Evolutionary conservation across 495 filamentous ascomycete genomes (phyloP).

Genomic region (Aspergillus bridgeri): DNA sequence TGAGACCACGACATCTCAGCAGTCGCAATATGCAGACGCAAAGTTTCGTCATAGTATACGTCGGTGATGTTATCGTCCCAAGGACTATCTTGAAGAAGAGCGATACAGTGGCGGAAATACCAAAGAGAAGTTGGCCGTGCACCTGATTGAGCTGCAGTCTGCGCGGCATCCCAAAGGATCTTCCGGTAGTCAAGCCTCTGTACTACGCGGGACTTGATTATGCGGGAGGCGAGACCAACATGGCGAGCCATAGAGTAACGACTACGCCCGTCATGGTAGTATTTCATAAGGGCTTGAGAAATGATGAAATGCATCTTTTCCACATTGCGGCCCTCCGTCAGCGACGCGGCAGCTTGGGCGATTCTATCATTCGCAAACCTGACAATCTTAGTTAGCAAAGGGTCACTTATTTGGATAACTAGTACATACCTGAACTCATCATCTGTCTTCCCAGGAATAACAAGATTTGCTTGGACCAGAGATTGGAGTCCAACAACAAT

Average conservation of each 20-base stretch:
- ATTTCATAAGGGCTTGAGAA: conserved; percentile 71
- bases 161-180: conserved; percentile 71
- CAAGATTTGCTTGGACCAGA: conserved; percentile 70
- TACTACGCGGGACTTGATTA: conserved; percentile 62
- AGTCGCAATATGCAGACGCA: conserved; percentile 67
- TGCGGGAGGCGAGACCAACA: conserved; percentile 66
- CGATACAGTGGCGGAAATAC: conserved; percentile 71
- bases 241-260: conserved; percentile 72
- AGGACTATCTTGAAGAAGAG: conserved; percentile 71
- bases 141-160: conserved; percentile 71
- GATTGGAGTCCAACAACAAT: conserved; percentile 73
- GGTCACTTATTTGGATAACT: not conserved
- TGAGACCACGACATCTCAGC: conserved; percentile 82
- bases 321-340: conserved; percentile 63
- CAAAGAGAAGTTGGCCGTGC: conserved; percentile 73
- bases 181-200: conserved; percentile 64
- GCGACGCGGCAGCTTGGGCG: conserved; percentile 64
- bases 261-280: conserved; percentile 54
- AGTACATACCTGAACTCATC: conserved; percentile 58
- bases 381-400: not conserved
- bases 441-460: conserved; percentile 71
- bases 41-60: conserved; percentile 79
- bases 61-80: conserved; percentile 72
- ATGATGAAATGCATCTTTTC: conserved; percentile 86
- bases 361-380: conserved; percentile 84